A percentile compares a stretch with the other conserved stretches of the same genome.
Conservation (phyloP, 768 basidiomycete species). For the Pleurotus ostreatus region DNA sequence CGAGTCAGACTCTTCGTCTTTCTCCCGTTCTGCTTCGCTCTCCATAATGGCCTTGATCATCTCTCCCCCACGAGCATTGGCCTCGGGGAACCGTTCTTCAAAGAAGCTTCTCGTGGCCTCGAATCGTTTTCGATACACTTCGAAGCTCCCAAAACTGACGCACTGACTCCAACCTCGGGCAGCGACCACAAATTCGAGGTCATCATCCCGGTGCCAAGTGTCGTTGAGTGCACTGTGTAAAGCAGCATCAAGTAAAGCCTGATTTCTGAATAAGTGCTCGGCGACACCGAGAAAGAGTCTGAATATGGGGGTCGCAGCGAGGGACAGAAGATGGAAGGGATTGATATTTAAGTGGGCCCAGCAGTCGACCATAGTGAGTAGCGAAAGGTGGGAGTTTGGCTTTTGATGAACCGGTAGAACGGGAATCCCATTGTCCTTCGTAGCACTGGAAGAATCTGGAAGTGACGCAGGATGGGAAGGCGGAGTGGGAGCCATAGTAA, state of each 20-base stretch:
- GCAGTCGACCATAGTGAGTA: conserved; percentile 98
- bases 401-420: neutral
- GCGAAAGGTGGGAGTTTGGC: conserved; percentile 83
- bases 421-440: conserved; percentile 1
- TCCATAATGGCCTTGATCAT: conserved; percentile 90
- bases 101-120: conserved; percentile 80
- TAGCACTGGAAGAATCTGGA: conserved; percentile 7
- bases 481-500: conserved; percentile 60
- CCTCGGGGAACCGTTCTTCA: conserved; percentile 83
- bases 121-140: conserved; percentile 80
- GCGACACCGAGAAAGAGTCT: conserved; percentile 96
- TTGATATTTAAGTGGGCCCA: conserved; percentile 87
- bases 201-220: conserved; percentile 78
- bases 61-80: conserved; percentile 71
- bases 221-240: conserved; percentile 74
- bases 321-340: conserved; percentile 85
- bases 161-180: conserved; percentile 96
- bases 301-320: conserved; percentile 96
- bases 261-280: conserved; percentile 86
- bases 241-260: conserved; percentile 58
- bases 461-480: neutral
- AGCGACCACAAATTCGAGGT: conserved; percentile 91
- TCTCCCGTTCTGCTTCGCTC: conserved; percentile 40
- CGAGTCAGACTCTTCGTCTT: conserved; percentile 8
- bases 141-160: conserved; percentile 88